These are phyloP conservation scores for Saccharomyces jurei DNA, from an alignment of 805 yeast species.

Conservation along the genomic window DNA sequence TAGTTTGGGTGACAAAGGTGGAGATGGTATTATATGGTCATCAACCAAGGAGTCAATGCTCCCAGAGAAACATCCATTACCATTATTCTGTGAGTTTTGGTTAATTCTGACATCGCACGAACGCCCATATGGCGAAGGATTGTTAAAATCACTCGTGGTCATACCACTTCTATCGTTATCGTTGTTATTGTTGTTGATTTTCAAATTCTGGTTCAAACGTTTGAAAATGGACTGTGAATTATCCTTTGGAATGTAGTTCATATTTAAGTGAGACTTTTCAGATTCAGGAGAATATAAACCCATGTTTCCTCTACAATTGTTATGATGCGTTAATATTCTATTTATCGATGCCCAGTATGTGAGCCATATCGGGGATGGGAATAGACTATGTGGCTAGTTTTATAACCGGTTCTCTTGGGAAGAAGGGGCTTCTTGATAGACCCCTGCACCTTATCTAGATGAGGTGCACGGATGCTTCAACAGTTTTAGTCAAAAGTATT, in stretches of 20 bases:
- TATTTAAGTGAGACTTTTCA: constrained; percentile 26
- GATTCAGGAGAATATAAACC: constrained; percentile 29
- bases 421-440: not conserved
- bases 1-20: constrained; percentile 28
- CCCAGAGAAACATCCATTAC: constrained; percentile 1
- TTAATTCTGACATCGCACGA: not conserved
- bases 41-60: constrained; percentile 15
- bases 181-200: not conserved
- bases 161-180: not conserved
- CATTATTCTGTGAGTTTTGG: not conserved
- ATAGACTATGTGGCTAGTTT: not conserved
- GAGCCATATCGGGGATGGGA: not conserved
- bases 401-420: not conserved
- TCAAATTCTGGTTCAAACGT: not conserved
- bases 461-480: not conserved
- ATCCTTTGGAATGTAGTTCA: constrained; percentile 10
- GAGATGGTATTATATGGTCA: constrained; percentile 27
- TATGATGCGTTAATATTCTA: not conserved
- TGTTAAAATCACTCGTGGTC: not conserved
- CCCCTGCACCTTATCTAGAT: not conserved
- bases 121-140: not conserved
- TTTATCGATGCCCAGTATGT: not conserved
- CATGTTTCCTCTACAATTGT: constrained; percentile 10
- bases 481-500: not conserved
- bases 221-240: constrained; percentile 6